Base-by-base conservation (phyloP, 1,139 yeast species). In the Kazachstania sp. region DNA sequence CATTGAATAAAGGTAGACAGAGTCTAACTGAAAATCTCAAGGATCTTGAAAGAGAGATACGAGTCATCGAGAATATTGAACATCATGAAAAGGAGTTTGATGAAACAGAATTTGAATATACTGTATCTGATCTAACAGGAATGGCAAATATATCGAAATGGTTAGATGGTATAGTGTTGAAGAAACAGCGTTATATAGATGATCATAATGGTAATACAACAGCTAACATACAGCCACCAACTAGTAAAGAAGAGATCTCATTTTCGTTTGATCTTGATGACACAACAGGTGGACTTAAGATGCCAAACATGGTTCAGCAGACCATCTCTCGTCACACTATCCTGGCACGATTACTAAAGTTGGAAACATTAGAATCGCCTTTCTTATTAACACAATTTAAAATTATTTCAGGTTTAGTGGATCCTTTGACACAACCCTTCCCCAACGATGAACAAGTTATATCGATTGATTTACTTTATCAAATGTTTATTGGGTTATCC, bases 401-500 rank as follows among this genome's bases (percentile, higher is more conserved):
- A 38, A 37, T 50, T 4, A 42, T 63, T 16, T 51, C 57, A 30
- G 69, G 78, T 2, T 61, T 83, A 37, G 75, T 81, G 47, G 87
- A 82, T 59, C 86, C 86, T 3, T 69, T 73, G 54, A 79, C 86
- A 1, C 87, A 81, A 53, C 88, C 90, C 0, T 74, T 75, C 39
- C 85, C 82, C 34, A 72, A 73, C n/a, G 81, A 79, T 20, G 60
- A 65, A 1, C 63, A 69, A 31, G 64, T 79, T 0, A 66, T 81
- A 16, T 79, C 86, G 29, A 63, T 82, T 12, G 81, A 79, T 49
- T 60, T 72, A 8, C 54, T 81, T 4, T 72, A 83, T 4, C 78
- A 78, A 50, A 54, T 79, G 41, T 66, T 77, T 19, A 67, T 82
- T 6, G 78, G 78, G 0, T 60, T 77, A 16, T 55, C 58, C 64